Percentiles rank a stretch among this genome's conserved stretches.
Evolutionary conservation across 352 stramenopile species (phyloP).

Genomic region (Peronospora tabacina): DNA sequence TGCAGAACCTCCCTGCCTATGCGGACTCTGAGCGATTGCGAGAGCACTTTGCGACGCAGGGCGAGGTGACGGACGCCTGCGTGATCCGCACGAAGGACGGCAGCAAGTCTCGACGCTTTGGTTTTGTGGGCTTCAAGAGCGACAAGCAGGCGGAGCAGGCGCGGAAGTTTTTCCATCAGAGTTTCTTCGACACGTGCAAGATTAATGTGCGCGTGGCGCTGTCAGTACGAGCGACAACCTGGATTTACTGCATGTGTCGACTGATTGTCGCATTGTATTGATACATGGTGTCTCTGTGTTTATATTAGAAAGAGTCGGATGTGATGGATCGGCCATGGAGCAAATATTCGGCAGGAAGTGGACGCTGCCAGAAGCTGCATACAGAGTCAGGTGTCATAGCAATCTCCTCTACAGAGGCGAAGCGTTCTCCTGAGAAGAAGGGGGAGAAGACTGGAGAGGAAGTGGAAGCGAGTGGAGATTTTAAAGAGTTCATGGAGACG

Average conservation of each 20-base stretch:
- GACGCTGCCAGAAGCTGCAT: constrained; percentile 45
- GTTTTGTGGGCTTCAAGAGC: constrained; percentile 80
- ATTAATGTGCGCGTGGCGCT: constrained; percentile 81
- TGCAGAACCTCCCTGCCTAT: constrained; percentile 77
- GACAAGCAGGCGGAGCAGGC: constrained; percentile 48
- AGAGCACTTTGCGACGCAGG: constrained; percentile 66
- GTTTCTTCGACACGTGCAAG: constrained; percentile 87
- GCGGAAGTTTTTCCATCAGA: constrained; percentile 67
- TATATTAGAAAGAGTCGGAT: constrained; percentile 39
- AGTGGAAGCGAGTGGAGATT: constrained; percentile 43
- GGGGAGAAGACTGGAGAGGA: constrained; percentile 14
- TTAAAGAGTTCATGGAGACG: constrained; percentile 86
- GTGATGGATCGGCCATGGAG: constrained; percentile 78
- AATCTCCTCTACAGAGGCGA: constrained; percentile 6
- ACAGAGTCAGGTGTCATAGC: constrained; percentile 14
- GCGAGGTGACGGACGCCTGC: constrained; percentile 85
- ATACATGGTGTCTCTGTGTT: constrained; percentile 1
- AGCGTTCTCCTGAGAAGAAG: constrained; percentile 23
- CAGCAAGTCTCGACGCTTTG: constrained; percentile 74
- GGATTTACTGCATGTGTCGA: neutral
- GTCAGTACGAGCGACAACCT: constrained; percentile 27
- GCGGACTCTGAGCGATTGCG: constrained; percentile 65
- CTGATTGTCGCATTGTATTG: constrained; percentile 5
- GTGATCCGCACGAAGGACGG: constrained; percentile 87
- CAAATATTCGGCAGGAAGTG: constrained; percentile 85